Evolutionary conservation across 768 basidiomycete species (phyloP).

Genomic region (Termitomyces sp.): DNA sequence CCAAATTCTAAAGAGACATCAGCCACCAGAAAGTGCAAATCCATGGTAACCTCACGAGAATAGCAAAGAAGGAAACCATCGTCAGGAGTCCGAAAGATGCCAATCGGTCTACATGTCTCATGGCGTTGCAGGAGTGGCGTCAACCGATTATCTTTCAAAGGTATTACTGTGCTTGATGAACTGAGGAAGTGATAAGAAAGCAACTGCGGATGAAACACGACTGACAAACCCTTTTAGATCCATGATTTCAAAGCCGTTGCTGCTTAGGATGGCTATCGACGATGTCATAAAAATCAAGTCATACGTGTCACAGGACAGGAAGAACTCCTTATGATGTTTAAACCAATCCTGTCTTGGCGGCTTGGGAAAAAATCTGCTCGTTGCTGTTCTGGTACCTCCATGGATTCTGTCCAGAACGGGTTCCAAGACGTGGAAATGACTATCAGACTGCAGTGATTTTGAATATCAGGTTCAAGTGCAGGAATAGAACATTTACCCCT

Average conservation of each 20-base stretch:
- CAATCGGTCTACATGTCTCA: slow-evolving; percentile 76
- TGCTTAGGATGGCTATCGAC: slow-evolving; percentile 86
- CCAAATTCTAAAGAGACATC: slow-evolving; percentile 66
- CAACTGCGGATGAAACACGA: neutral
- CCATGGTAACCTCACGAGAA: slow-evolving; percentile 50
- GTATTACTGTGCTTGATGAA: slow-evolving; percentile 84
- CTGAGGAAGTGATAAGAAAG: slow-evolving; percentile 27
- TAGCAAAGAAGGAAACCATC: slow-evolving; percentile 90
- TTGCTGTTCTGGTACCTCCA: slow-evolving; percentile 60
- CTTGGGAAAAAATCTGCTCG: slow-evolving; percentile 58
- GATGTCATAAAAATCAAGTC: slow-evolving; percentile 89
- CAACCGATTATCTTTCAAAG: slow-evolving; percentile 59
- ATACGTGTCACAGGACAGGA: slow-evolving; percentile 78
- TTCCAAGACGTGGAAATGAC: slow-evolving; percentile 90
- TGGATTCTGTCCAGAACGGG: slow-evolving; percentile 86
- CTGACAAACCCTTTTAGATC: slow-evolving; percentile 80
- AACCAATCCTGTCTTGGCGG: slow-evolving; percentile 88
- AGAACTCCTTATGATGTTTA: slow-evolving; percentile 84
- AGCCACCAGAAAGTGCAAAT: neutral
- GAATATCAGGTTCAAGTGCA: neutral
- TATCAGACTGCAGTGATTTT: slow-evolving; percentile 50
- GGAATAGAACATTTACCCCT: slow-evolving; percentile 50
- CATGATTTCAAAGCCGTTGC: slow-evolving; percentile 97
- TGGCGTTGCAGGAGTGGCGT: slow-evolving; percentile 73
- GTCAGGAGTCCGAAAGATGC: slow-evolving; percentile 85